phyloP scores from a whole-genome alignment of 1,284 basidiomycete species.

The Ganoderma multipileum region DNA sequence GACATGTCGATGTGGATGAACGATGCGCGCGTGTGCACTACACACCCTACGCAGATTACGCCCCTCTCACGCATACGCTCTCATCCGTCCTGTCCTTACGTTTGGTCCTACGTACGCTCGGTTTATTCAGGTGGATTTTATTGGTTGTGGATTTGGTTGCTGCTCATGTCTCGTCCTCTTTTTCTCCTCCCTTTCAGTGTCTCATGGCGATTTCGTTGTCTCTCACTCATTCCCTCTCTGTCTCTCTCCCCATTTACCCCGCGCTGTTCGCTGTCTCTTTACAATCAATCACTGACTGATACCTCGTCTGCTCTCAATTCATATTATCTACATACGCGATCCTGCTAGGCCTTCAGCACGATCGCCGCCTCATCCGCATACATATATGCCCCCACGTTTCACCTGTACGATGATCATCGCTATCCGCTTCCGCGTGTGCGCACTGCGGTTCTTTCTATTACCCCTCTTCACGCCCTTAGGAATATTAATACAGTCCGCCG shows the following conservation, averaged over 20 bases:
- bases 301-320: slow-evolving; percentile 23
- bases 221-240: slow-evolving; percentile 24
- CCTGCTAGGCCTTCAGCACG: neutral
- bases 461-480: slow-evolving; percentile 17
- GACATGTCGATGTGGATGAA: slow-evolving; percentile 77
- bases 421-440: slow-evolving; percentile 12
- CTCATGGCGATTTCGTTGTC: slow-evolving; percentile 18
- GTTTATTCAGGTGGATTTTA: slow-evolving; percentile 29
- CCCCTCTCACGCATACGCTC: slow-evolving; percentile 9
- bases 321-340: neutral
- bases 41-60: slow-evolving; percentile 4
- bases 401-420: slow-evolving; percentile 11
- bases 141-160: slow-evolving; percentile 19
- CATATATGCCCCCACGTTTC: slow-evolving; percentile 1
- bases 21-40: neutral
- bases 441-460: slow-evolving; percentile 4
- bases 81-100: slow-evolving; percentile 31
- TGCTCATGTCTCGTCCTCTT: slow-evolving; percentile 9
- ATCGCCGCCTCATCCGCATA: neutral
- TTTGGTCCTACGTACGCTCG: slow-evolving; percentile 10
- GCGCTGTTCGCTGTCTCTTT: slow-evolving; percentile 15
- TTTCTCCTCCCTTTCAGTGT: slow-evolving; percentile 8
- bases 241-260: slow-evolving; percentile 5
- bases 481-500: slow-evolving; percentile 20
- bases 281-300: slow-evolving; percentile 28